Evolutionary conservation across 179 eudicot genomes (phyloP).

Genomic region (Beta lomatogona): DNA sequence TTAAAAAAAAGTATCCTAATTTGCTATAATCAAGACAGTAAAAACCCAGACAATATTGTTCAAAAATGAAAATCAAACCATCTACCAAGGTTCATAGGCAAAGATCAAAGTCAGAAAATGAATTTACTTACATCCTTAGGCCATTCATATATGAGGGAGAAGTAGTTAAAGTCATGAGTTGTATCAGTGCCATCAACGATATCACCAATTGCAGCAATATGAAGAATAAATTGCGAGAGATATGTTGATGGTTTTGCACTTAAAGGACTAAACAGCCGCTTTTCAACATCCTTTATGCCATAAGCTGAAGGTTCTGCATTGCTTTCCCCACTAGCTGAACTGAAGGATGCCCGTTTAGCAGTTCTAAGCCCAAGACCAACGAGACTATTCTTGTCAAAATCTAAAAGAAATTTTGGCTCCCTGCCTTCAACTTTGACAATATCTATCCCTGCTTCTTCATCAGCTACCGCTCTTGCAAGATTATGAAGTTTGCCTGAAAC

Average conservation of each 20-base stretch:
- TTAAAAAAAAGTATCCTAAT: not conserved
- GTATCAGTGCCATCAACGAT: constrained; percentile 99
- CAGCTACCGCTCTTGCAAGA: constrained; percentile 96
- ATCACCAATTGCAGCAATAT: constrained; percentile 99
- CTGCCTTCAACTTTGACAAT: constrained; percentile 52
- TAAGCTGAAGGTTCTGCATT: constrained; percentile 49
- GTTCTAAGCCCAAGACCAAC: constrained; percentile 87
- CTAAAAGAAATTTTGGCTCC: constrained; percentile 47
- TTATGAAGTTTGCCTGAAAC: constrained; percentile 93
- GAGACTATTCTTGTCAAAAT: constrained; percentile 58
- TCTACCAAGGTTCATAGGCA: not conserved
- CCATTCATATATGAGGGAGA: constrained; percentile 94
- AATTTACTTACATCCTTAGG: constrained; percentile 86
- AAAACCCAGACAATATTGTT: constrained; percentile 1
- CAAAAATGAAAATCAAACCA: not conserved
- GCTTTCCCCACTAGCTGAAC: constrained; percentile 50
- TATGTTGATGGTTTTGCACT: constrained; percentile 75
- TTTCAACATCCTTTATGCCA: constrained; percentile 75
- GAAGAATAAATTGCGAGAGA: constrained; percentile 94
- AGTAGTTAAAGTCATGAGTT: constrained; percentile 98
- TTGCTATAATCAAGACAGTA: not conserved
- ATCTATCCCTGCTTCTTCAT: constrained; percentile 77
- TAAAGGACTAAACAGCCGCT: constrained; percentile 70
- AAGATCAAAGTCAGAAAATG: constrained; percentile 1
- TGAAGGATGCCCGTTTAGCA: constrained; percentile 42